Base-by-base conservation (phyloP, 1,284 basidiomycete species). In the Apiotrichum domesticum region DNA sequence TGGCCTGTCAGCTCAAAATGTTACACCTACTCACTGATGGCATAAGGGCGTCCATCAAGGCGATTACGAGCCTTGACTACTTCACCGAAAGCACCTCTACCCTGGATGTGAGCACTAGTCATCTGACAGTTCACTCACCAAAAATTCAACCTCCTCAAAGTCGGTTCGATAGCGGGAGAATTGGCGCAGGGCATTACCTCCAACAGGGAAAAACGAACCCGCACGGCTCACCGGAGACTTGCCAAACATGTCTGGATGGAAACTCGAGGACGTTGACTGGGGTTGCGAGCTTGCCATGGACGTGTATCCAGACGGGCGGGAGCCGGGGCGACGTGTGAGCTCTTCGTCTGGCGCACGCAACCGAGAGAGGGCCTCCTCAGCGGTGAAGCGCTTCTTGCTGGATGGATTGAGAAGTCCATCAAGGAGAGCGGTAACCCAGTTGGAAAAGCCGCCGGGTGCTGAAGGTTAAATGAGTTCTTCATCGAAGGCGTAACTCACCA, bases 21-120 rank as follows among this genome's bases (percentile, higher is more conserved):
- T 3, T 8, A 21, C 13, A 8, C 8, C 1, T 73, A 80, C 71
- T 60, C 55, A 69, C 68, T 77, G 64, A 77, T 75, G 7, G 75
- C 75, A 51, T 75, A 77, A 5, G 69, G 69, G 13, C 71, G 63
- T 1, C 67, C 78, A 57, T 82, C 81, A 1, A 81, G 73, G 76
- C 85, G 88, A 70, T 97, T 94, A 53, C 86, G 80, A 1, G 92
- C 93, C 73, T 97, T 97, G 46, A 96, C 90, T 0, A 97, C 94
- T 29, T 89, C 88, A 0, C 93, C 92, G 71, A 94, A 98, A 0
- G 88, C 92, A 1, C 93, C 93, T 70, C 87, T 88, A 1, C 94
- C 93, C 87, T 90, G 60, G 3, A 32, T n/a, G 48, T 46, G 37
- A 46, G 57, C 21, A 21, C 21, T 21, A 15, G 34, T 47, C 29